phyloP scores from a whole-genome alignment of 2,329 filamentous ascomycete species.

The Zymoseptoria tritici region DNA sequence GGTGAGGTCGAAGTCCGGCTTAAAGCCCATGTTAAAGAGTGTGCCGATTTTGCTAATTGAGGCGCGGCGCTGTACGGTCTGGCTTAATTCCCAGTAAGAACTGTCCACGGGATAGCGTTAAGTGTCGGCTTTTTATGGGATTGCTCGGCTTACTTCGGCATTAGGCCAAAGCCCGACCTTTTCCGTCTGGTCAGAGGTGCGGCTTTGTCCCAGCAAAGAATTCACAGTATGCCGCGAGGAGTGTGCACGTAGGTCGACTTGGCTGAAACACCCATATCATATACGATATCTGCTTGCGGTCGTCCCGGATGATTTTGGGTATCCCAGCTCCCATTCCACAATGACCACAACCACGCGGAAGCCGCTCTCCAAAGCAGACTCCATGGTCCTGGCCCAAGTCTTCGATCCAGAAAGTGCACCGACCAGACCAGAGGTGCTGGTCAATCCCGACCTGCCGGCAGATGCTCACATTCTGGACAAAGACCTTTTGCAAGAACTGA shows the following conservation, averaged over 20 bases:
- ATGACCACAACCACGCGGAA: constrained; percentile 6
- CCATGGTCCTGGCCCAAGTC: constrained; percentile 38
- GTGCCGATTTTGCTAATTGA: neutral
- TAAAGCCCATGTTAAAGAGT: neutral
- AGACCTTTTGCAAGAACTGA: constrained; percentile 13
- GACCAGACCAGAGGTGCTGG: constrained; percentile 17
- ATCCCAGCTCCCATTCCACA: neutral
- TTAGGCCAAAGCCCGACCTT: neutral
- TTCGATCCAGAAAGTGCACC: constrained; percentile 26
- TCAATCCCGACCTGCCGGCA: constrained; percentile 19
- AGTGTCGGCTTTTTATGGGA: neutral
- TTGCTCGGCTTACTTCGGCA: neutral
- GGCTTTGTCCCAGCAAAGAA: neutral
- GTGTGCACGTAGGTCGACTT: neutral
- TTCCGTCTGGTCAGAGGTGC: neutral
- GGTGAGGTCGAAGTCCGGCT: neutral
- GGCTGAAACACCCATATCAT: neutral
- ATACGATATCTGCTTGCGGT: neutral
- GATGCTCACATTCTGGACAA: constrained; percentile 18
- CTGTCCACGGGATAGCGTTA: neutral
- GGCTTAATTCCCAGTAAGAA: neutral
- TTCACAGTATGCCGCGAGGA: neutral
- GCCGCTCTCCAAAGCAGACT: constrained; percentile 31
- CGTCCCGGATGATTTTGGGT: neutral
- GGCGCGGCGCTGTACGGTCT: neutral